A percentile compares a stretch with the other conserved stretches of the same genome.
These are phyloP conservation scores for Psilocybe sp. DNA, from an alignment of 768 basidiomycete species.

Conservation along the genomic window DNA sequence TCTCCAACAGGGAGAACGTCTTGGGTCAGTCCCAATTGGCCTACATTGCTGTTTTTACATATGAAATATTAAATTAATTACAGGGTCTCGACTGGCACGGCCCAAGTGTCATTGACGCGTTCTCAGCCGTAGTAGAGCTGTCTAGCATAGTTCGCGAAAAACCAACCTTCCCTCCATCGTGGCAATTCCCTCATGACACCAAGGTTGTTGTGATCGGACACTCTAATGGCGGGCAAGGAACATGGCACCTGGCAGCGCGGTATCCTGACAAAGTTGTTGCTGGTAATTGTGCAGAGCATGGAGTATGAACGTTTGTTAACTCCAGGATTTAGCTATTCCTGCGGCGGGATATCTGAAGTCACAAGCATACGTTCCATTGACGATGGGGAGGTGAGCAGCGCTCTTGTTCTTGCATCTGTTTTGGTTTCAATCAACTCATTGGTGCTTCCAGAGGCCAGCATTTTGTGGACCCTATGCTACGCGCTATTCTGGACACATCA, in stretches of 20 bases:
- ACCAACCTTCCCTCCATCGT: slow-evolving; percentile 30
- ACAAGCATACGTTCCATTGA: slow-evolving; percentile 78
- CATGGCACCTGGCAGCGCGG: slow-evolving; percentile 75
- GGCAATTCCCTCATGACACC: slow-evolving; percentile 20
- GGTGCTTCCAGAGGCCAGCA: slow-evolving; percentile 39
- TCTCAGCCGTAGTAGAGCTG: slow-evolving; percentile 59
- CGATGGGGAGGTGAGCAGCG: slow-evolving; percentile 49
- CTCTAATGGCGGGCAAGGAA: slow-evolving; percentile 91
- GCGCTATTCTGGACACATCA: slow-evolving; percentile 69
- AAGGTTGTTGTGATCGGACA: slow-evolving; percentile 78
- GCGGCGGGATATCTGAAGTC: slow-evolving; percentile 87
- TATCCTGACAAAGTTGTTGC: slow-evolving; percentile 75
- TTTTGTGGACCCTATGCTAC: slow-evolving; percentile 73
- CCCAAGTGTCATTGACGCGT: slow-evolving; percentile 69
- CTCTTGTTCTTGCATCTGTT: not conserved
- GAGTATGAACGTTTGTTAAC: not conserved
- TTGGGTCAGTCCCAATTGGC: slow-evolving; percentile 50
- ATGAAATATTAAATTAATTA: not conserved
- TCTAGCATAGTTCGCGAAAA: slow-evolving; percentile 36
- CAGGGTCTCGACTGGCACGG: slow-evolving; percentile 95
- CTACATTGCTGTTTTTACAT: not conserved
- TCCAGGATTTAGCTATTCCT: slow-evolving; percentile 50
- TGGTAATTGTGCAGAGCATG: slow-evolving; percentile 36
- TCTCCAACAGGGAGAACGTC: slow-evolving; percentile 81
- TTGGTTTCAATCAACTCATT: not conserved